Evolutionary conservation across 345 rosid genomes (phyloP).

Genomic region (Salix suchowensis): DNA sequence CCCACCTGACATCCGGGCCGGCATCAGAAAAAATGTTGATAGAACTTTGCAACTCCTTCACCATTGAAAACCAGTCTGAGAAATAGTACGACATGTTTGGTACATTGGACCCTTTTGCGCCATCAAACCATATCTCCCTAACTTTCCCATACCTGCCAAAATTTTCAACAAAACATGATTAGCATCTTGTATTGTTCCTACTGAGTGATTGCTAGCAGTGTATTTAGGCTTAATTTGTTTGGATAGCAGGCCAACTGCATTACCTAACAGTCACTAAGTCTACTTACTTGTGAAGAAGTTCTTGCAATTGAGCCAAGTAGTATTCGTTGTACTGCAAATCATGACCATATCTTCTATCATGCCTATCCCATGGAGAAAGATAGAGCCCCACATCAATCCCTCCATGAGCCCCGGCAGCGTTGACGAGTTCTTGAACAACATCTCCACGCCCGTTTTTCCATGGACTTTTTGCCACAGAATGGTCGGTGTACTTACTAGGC

Average conservation of each 20-base stretch:
- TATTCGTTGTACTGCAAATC: slow-evolving; percentile 59
- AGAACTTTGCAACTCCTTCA: slow-evolving; percentile 60
- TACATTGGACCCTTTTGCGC: slow-evolving; percentile 55
- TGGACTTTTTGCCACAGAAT: slow-evolving; percentile 51
- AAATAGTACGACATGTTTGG: slow-evolving; percentile 64
- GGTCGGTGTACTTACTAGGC: slow-evolving; percentile 64
- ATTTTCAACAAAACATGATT: background rate
- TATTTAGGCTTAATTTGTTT: too few relatives aligned
- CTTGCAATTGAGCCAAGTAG: slow-evolving; percentile 68
- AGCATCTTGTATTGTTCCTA: background rate
- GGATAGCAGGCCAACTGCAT: too few relatives aligned
- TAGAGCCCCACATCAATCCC: slow-evolving; percentile 60
- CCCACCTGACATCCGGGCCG: slow-evolving; percentile 69
- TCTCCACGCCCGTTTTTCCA: slow-evolving; percentile 64
- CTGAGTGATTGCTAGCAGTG: too few relatives aligned
- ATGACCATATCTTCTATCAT: slow-evolving; percentile 56
- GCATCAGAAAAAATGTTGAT: slow-evolving; percentile 75
- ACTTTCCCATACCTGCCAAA: slow-evolving; percentile 47
- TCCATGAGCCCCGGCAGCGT: slow-evolving; percentile 31
- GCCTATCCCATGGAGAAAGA: slow-evolving; percentile 74
- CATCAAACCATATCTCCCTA: slow-evolving; percentile 78
- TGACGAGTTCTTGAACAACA: slow-evolving; percentile 51
- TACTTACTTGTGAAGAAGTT: slow-evolving; percentile 47
- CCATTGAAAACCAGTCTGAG: slow-evolving; percentile 71
- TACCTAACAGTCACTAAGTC: background rate